Base-by-base conservation (phyloP, 2,329 filamentous ascomycete species). In the Ophiostoma quercus region DNA sequence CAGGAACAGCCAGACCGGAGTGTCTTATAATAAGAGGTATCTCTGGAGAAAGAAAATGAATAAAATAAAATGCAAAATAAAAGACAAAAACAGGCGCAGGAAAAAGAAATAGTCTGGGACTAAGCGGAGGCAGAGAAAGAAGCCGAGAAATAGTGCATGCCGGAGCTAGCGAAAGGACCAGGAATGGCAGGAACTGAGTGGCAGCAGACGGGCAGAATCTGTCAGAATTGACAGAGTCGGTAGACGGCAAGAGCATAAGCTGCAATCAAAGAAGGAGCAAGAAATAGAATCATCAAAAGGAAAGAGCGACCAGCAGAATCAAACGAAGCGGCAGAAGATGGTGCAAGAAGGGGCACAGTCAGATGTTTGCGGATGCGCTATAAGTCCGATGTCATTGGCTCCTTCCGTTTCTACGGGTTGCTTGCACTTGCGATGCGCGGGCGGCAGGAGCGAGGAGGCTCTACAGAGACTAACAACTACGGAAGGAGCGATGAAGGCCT, bases 51-150 rank as follows among this genome's bases (percentile, higher is more conserved):
- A 63, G 65, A 69, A 29, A n/a, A 66, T 29, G 22, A 69, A 68
- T 43, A 67, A 51, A 65, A 34, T n/a, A 68, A 60, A 60, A 65
- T 16, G 11, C 22, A 41, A 68, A 65, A 25, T 39, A 63, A 47
- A 67, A 29, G 19, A 54, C 32, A 62, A 34, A 70, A 60, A 43
- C 19, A 37, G 47, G 39, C 34, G 16, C 37, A 67, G 63, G 68
- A 57, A 67, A 47, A 67, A 60, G 51, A 57, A 57, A 25, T 57
- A 57, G 51, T 57, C 43, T 47, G 51, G 51, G 22, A 57, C 34
- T 29, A 67, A 47, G 68, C 68, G 66, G 66, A 69, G 60, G 57
- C 25, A 60, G 57, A 43, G 51, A 51, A 47, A 60, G 37, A 51
- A 25, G 62, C 47, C 54, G 51, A 57, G 34, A 60, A 54, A 32